Evolutionary conservation across 23 red algal species (phyloP), one percentile per base, ranked within the genome.

Genomic region (Gracilaria gracilis): DNA sequence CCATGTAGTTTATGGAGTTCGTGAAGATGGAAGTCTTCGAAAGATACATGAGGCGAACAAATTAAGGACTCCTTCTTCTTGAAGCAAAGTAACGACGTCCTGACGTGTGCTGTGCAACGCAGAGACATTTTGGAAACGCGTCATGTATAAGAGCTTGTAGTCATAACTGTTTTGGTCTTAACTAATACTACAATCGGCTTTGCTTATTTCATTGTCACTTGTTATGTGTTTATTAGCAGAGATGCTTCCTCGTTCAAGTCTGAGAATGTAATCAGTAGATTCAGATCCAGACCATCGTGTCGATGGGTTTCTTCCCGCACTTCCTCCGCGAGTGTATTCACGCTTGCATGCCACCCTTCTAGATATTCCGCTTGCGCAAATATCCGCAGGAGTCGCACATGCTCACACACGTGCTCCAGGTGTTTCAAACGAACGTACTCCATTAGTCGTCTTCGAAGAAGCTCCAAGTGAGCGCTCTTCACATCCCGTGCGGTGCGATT

Each of bases 401-500:
- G 64, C 23, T 36, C 57, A 17, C 61, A 31, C 76, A 75, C 79
- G 21, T 78, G 38, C 48, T 84, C 66, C 78, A 92, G 48, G 46
- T 74, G 39, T 78, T 79, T 92, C 65, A 64, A 35, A 29, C 67
- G 58, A 62, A 92, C 17, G n/a, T 46, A 61, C 25, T 92, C 89
- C 62, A 92, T 40, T 33, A 92, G 35, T 67, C 89, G 62, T 31
- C 79, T 67, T 17, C 89, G 39, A 35, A 92, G 33, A 64, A 92
- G 61, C 65, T 92, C 89, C 25, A 92, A 79, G 72, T 92, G 89
- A 47, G 48, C 89, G 49, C 59, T 92, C 64, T 67, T 73, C 79
- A 92, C 42, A n/a, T 92, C 64, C 1, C 65, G 35, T 29, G 61
- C 89, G 7, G 27, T 70, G 39, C 38, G 62, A 23, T 64, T 55